Percentiles rank a stretch among this genome's conserved stretches.
phyloP scores from a whole-genome alignment of 2,329 filamentous ascomycete species.

The Proliferodiscus dingleyae region DNA sequence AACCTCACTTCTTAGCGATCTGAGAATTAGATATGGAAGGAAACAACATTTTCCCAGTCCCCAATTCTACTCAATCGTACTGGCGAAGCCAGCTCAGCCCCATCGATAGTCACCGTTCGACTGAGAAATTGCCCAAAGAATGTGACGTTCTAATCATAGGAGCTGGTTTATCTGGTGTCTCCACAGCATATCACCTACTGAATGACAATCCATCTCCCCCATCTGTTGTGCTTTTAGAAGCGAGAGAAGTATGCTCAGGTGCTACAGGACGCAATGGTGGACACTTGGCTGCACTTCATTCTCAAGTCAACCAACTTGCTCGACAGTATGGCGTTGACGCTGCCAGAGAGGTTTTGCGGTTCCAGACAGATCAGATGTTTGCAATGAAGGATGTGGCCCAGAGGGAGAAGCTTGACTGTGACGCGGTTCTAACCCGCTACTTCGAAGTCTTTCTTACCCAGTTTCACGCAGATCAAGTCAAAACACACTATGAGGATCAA shows the following conservation, averaged over 20 bases:
- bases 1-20: no score
- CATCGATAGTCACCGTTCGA: conserved; percentile 17
- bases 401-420: conserved; percentile 39
- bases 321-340: conserved; percentile 33
- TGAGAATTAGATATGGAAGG: not conserved
- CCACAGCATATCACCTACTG: conserved; percentile 16
- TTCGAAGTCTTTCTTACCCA: conserved; percentile 35
- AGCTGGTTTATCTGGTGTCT: conserved; percentile 19
- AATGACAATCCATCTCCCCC: conserved; percentile 8
- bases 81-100: conserved; percentile 16
- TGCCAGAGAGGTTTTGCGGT: conserved; percentile 35
- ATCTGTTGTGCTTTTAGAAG: conserved; percentile 37
- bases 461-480: conserved; percentile 51
- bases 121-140: conserved; percentile 12
- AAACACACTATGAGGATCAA: conserved; percentile 53
- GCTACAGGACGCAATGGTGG: conserved; percentile 43
- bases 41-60: conserved; percentile 12
- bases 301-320: conserved; percentile 33
- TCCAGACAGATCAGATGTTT: conserved; percentile 36
- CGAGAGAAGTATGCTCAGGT: conserved; percentile 34
- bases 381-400: conserved; percentile 35
- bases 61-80: conserved; percentile 13
- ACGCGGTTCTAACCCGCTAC: conserved; percentile 35
- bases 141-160: conserved; percentile 27
- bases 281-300: conserved; percentile 38